phyloP scores from a whole-genome alignment of 345 rosid genomes.

The Toxicodendron radicans region DNA sequence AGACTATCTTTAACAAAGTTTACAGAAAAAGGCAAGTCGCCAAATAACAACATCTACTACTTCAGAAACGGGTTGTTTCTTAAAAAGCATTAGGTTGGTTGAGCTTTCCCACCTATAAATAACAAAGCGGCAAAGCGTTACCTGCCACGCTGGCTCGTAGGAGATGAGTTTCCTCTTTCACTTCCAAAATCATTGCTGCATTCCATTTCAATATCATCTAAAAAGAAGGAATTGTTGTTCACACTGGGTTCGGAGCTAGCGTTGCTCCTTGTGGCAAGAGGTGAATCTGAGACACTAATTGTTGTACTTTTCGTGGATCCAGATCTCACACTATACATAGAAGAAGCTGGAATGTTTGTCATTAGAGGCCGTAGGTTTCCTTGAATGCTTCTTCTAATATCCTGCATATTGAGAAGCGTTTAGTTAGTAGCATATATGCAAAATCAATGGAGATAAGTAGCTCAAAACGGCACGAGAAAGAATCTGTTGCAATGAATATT shows the following conservation, averaged over 20 bases:
- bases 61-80: conserved; percentile 27
- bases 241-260: conserved; percentile 75
- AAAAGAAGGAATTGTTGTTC: conserved; percentile 52
- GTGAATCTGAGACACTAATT: conserved; percentile 63
- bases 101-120: not conserved
- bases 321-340: conserved; percentile 74
- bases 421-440: not conserved
- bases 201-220: conserved; percentile 59
- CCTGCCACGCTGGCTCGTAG: conserved; percentile 38
- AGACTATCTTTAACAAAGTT: not conserved
- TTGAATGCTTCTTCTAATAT: conserved; percentile 66
- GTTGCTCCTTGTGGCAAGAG: conserved; percentile 74
- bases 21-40: conserved; percentile 14
- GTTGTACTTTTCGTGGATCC: conserved; percentile 56
- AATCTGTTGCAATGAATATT: not conserved
- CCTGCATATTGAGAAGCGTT: conserved; percentile 38
- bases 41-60: not conserved
- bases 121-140: conserved; percentile 4
- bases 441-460: not conserved
- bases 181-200: conserved; percentile 44
- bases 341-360: conserved; percentile 72
- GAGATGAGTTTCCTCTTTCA: conserved; percentile 51
- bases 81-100: conserved; percentile 6
- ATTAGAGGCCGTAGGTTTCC: conserved; percentile 67
- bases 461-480: not conserved